Evolutionary conservation across 31 red algal species (phyloP).

Genomic region (Odonthalia washingtoniensis): DNA sequence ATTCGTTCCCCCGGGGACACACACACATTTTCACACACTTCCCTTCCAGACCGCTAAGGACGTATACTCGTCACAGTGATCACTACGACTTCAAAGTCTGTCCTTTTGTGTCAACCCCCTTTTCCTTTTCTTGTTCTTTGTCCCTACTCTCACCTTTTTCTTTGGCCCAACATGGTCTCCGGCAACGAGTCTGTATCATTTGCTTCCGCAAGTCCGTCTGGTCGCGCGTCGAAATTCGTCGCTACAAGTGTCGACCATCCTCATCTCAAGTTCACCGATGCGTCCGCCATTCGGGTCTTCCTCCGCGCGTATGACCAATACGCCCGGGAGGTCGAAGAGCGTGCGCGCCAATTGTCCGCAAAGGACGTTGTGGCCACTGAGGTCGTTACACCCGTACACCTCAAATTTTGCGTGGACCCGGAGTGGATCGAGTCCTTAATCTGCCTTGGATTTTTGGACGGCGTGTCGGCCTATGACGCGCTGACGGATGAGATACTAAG

Average conservation of each 20-base stretch:
- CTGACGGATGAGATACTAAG: slow-evolving; percentile 34
- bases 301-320: slow-evolving; percentile 29
- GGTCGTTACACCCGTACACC: slow-evolving; percentile 11
- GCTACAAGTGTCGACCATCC: slow-evolving; percentile 2
- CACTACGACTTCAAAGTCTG: slow-evolving; percentile 12
- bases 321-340: not conserved
- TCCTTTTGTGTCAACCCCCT: slow-evolving; percentile 6
- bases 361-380: not conserved
- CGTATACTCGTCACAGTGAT: slow-evolving; percentile 7
- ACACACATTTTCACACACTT: not conserved
- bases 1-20: not conserved
- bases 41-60: not conserved
- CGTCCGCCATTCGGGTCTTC: slow-evolving; percentile 9
- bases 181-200: not conserved
- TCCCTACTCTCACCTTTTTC: slow-evolving; percentile 2
- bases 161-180: not conserved
- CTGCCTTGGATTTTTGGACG: slow-evolving; percentile 10
- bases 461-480: not conserved
- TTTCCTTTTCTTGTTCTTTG: not conserved
- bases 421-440: slow-evolving; percentile 1
- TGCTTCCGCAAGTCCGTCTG: slow-evolving; percentile 1
- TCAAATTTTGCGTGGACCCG: too few relatives aligned
- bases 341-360: not conserved
- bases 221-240: not conserved
- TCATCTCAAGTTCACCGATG: slow-evolving; percentile 6